Evolutionary conservation across 768 basidiomycete genomes (phyloP).

Genomic region (Termitomyces sp.): DNA sequence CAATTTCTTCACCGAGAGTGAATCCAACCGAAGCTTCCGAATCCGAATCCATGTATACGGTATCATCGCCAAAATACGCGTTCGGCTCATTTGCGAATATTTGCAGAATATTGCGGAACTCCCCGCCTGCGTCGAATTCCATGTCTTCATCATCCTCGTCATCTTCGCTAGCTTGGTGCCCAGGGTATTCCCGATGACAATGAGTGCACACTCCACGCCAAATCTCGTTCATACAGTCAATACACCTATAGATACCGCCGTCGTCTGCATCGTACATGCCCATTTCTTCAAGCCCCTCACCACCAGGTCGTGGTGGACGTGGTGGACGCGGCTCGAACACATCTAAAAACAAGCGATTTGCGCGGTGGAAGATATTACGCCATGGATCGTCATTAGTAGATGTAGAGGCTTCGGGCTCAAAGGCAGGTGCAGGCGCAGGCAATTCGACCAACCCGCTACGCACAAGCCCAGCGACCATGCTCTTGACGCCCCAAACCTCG

Average conservation of each 20-base stretch:
- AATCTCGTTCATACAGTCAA: conserved; percentile 78
- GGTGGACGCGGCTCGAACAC: conserved; percentile 12
- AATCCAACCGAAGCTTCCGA: not conserved
- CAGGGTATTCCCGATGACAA: conserved; percentile 60
- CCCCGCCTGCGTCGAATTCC: conserved; percentile 20
- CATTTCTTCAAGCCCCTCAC: conserved; percentile 35
- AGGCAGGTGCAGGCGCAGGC: conserved; percentile 18
- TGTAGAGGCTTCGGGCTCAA: conserved; percentile 16
- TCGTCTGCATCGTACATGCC: conserved; percentile 75
- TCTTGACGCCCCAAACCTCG: conserved; percentile 70
- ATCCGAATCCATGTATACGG: not conserved
- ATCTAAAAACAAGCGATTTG: conserved; percentile 17
- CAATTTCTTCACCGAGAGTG: not conserved
- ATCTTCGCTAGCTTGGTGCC: conserved; percentile 39
- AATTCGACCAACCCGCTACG: conserved; percentile 50
- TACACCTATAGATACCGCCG: conserved; percentile 72
- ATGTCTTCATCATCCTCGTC: conserved; percentile 36
- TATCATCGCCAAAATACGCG: not conserved
- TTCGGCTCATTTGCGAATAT: conserved; percentile 1
- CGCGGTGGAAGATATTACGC: conserved; percentile 54
- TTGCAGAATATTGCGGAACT: conserved; percentile 2
- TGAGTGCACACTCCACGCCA: conserved; percentile 61
- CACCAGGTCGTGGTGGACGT: conserved; percentile 19
- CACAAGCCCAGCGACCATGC: conserved; percentile 49
- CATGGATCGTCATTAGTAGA: conserved; percentile 51